Percentiles rank a stretch among this genome's conserved stretches.
phyloP scores from a whole-genome alignment of 306 rosid genomes.

The Coriaria nepalensis region DNA sequence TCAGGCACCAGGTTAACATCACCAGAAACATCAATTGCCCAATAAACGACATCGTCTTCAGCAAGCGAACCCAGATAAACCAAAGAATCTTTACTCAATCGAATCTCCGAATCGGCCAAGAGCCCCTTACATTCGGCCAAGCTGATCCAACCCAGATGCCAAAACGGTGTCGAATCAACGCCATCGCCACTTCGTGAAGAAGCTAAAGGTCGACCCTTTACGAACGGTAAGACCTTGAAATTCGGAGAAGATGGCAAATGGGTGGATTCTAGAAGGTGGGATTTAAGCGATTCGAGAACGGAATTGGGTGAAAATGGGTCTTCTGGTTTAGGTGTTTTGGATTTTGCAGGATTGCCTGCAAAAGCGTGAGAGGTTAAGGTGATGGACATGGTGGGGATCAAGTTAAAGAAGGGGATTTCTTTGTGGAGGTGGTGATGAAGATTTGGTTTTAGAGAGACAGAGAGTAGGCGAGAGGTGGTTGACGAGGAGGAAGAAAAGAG shows the following conservation, averaged over 20 bases:
- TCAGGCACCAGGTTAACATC: constrained; percentile 27
- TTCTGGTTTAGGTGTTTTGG: constrained; percentile 34
- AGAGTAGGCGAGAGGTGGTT: constrained; percentile 8
- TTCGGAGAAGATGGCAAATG: constrained; percentile 28
- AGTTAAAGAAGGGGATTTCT: not conserved
- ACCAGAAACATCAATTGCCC: constrained; percentile 71
- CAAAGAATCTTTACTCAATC: constrained; percentile 40
- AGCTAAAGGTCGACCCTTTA: constrained; percentile 46
- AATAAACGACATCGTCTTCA: constrained; percentile 50
- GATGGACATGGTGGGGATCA: constrained; percentile 32
- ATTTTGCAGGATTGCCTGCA: constrained; percentile 43
- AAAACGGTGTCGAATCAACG: constrained; percentile 26
- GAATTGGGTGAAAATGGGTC: constrained; percentile 41
- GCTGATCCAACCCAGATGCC: constrained; percentile 70
- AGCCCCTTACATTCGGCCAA: constrained; percentile 36
- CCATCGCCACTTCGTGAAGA: constrained; percentile 21
- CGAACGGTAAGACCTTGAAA: constrained; percentile 66
- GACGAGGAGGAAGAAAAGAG: constrained; percentile 15
- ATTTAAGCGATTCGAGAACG: constrained; percentile 50
- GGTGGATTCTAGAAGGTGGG: constrained; percentile 24
- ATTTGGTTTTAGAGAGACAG: constrained; percentile 11
- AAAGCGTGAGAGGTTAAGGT: constrained; percentile 43
- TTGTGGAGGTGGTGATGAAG: not conserved
- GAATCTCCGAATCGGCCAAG: constrained; percentile 27
- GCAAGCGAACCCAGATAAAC: constrained; percentile 57